Evolutionary conservation across 2,329 filamentous ascomycete genomes (phyloP).

Genomic region (Tothia fuscella): DNA sequence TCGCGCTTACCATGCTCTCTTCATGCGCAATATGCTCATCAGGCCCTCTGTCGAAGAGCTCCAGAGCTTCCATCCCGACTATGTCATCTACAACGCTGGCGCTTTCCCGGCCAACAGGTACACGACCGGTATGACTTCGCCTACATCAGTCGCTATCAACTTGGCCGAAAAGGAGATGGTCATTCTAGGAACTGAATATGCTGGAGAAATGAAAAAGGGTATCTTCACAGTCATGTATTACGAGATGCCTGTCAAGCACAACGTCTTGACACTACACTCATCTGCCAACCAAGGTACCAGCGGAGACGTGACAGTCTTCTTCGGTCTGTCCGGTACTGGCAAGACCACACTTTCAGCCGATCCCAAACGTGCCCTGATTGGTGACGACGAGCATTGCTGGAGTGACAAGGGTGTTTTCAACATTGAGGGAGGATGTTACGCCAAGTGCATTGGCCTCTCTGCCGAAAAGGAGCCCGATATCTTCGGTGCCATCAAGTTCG

Average conservation of each 20-base stretch:
- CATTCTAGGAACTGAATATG: constrained; percentile 97
- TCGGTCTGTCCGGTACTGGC: constrained; percentile 94
- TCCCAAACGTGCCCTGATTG: constrained; percentile 89
- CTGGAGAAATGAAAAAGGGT: constrained; percentile 96
- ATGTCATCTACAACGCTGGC: constrained; percentile 99
- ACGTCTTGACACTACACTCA: constrained; percentile 94
- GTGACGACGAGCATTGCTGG: constrained; percentile 99
- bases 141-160: constrained; percentile 96
- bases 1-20: constrained; percentile 96
- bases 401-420: constrained; percentile 95
- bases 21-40: constrained; percentile 99
- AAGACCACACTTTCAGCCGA: constrained; percentile 98
- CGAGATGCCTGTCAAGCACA: constrained; percentile 99
- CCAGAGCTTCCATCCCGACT: constrained; percentile 96
- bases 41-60: constrained; percentile 83
- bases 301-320: constrained; percentile 97
- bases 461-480: constrained; percentile 99
- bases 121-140: constrained; percentile 97
- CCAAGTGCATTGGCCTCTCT: constrained; percentile 94
- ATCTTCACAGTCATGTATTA: constrained; percentile 99
- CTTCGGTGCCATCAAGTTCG: constrained; percentile 88
- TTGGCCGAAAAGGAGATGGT: constrained; percentile 99
- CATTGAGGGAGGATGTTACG: constrained; percentile 98
- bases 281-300: constrained; percentile 93
- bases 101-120: constrained; percentile 97